These are phyloP conservation scores for Diaporthe humulicola DNA, from an alignment of 2,329 filamentous ascomycete species.

Conservation along the genomic window DNA sequence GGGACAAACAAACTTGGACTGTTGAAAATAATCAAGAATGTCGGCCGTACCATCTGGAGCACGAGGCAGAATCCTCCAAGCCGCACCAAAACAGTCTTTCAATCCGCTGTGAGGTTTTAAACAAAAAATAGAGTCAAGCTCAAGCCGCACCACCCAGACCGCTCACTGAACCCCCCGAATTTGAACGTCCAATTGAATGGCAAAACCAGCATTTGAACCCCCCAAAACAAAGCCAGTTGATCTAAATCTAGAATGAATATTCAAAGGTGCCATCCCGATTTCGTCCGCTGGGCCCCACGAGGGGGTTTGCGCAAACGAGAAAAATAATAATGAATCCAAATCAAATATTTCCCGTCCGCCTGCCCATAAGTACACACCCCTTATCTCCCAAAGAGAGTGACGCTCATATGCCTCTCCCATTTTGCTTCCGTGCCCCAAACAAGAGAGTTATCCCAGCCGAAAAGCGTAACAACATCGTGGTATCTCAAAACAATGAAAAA, in stretches of 20 bases:
- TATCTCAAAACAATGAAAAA: constrained; percentile 10
- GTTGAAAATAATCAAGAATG: not conserved
- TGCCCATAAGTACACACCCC: not conserved
- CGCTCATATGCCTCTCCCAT: constrained; percentile 1
- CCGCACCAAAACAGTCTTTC: not conserved
- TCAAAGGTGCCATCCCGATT: not conserved
- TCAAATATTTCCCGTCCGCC: not conserved
- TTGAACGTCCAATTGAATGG: constrained; percentile 1
- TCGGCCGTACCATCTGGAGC: not conserved
- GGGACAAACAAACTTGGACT: too few species aligned
- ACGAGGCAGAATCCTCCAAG: not conserved
- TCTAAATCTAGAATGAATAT: constrained; percentile 25
- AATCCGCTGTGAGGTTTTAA: not conserved
- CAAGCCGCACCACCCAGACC: not conserved
- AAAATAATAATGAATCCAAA: not conserved
- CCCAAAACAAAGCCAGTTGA: not conserved
- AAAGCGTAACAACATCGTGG: constrained; percentile 6
- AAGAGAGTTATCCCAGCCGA: not conserved
- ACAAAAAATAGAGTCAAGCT: not conserved
- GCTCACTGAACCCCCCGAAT: not conserved
- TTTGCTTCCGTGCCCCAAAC: constrained; percentile 2
- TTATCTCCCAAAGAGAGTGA: not conserved
- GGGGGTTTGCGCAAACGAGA: not conserved
- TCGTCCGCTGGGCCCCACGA: not conserved
- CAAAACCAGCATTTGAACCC: not conserved